phyloP scores from a whole-genome alignment of 768 basidiomycete genomes.

The Lentinus tigrinus region DNA sequence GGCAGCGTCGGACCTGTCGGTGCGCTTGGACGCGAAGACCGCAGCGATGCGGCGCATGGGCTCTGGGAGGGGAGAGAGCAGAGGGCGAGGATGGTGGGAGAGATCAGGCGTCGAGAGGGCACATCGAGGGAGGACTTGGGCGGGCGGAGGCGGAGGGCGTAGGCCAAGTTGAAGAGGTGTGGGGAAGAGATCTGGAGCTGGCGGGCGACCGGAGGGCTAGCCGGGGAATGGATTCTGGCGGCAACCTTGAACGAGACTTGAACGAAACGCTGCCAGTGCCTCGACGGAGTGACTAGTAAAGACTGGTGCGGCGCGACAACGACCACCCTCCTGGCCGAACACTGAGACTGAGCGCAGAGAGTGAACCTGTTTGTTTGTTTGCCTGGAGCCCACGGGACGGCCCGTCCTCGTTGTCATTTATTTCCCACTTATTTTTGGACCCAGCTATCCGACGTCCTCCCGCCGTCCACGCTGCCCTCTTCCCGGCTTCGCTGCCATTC shows the following conservation, averaged over 20 bases:
- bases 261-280: too few relatives aligned
- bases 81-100: neutral
- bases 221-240: constrained; percentile 4
- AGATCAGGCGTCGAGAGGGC: constrained; percentile 12
- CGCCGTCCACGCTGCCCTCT: neutral
- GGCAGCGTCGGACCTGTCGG: constrained; percentile 38
- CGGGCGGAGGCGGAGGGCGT: neutral
- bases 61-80: neutral
- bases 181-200: constrained; percentile 1
- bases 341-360: neutral
- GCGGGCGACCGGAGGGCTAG: constrained; percentile 5
- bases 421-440: neutral
- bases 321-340: neutral
- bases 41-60: constrained; percentile 42
- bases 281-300: too few relatives aligned
- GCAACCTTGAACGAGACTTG: too few relatives aligned
- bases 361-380: too few relatives aligned
- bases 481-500: neutral
- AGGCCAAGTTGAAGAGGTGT: neutral
- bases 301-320: neutral
- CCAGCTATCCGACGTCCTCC: neutral
- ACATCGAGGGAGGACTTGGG: constrained; percentile 12
- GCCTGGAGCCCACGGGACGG: too few relatives aligned
- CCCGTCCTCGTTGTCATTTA: neutral
- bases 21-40: constrained; percentile 45